Percentiles rank a stretch among this genome's conserved stretches.
phyloP scores from a whole-genome alignment of 208 protist species.

The Crithidia brevicula region DNA sequence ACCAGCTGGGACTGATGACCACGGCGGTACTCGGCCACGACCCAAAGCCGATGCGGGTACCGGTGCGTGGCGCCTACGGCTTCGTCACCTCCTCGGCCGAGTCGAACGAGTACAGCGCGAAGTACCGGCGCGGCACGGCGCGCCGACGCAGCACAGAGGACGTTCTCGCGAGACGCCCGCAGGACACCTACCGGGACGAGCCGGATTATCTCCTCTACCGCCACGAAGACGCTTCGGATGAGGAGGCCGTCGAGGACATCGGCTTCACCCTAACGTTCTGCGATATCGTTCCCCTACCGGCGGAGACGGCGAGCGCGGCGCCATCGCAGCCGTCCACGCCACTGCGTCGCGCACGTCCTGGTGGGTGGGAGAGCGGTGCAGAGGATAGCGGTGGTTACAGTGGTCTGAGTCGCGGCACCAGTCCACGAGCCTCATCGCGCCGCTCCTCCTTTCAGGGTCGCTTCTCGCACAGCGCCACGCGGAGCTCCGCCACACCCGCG shows the following conservation, averaged over 20 bases:
- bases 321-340: slow-evolving; percentile 10
- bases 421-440: neutral
- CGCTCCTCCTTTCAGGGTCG: slow-evolving; percentile 1
- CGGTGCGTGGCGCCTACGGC: slow-evolving; percentile 50
- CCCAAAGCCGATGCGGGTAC: slow-evolving; percentile 54
- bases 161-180: neutral
- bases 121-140: neutral
- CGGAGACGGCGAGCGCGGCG: neutral
- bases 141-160: neutral
- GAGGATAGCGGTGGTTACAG: neutral
- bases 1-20: slow-evolving; percentile 77
- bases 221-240: slow-evolving; percentile 25
- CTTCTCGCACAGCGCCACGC: neutral
- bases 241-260: slow-evolving; percentile 54
- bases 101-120: slow-evolving; percentile 15
- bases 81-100: slow-evolving; percentile 61
- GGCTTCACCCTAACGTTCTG: slow-evolving; percentile 81
- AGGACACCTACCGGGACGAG: neutral
- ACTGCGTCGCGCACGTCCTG: neutral
- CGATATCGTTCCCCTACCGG: slow-evolving; percentile 39
- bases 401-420: neutral
- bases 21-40: slow-evolving; percentile 44
- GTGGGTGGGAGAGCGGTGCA: neutral
- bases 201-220: slow-evolving; percentile 26
- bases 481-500: neutral